Conservation (phyloP, 192 early-diverging fungal species). For the Borealophlyctis nickersoniae region DNA sequence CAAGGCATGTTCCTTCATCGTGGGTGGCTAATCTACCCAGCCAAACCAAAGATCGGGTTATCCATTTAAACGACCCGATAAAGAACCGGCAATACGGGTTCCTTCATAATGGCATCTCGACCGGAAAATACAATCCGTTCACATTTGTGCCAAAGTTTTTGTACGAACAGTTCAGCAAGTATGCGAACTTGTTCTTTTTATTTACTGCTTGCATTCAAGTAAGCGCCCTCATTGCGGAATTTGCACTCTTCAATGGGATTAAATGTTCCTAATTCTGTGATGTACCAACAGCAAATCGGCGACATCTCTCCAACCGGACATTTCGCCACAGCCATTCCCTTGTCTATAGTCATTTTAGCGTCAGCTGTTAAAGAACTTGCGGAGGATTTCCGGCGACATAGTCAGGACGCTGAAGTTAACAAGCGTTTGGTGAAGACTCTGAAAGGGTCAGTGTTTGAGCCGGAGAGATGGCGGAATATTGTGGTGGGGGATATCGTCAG, state of each 20-base stretch:
- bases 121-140: slow-evolving; percentile 86
- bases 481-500: slow-evolving; percentile 91
- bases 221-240: neutral
- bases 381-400: slow-evolving; percentile 69
- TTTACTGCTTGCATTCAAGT: slow-evolving; percentile 82
- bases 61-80: slow-evolving; percentile 82
- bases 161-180: slow-evolving; percentile 91
- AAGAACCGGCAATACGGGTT: slow-evolving; percentile 76
- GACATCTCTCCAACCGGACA: slow-evolving; percentile 88
- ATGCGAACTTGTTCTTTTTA: slow-evolving; percentile 96
- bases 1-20: neutral
- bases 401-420: slow-evolving; percentile 47
- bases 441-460: slow-evolving; percentile 60
- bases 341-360: slow-evolving; percentile 79
- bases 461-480: slow-evolving; percentile 75
- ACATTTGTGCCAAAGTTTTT: slow-evolving; percentile 94
- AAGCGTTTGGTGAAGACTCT: slow-evolving; percentile 38
- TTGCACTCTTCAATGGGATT: neutral
- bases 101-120: slow-evolving; percentile 85
- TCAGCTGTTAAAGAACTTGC: slow-evolving; percentile 92
- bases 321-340: slow-evolving; percentile 82
- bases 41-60: slow-evolving; percentile 59
- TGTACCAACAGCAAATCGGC: slow-evolving; percentile 71
- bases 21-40: neutral
- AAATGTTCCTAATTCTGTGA: neutral